A percentile compares a stretch with the other conserved stretches of the same genome.
Conservation (phyloP, 495 filamentous ascomycete species). For the Aspergillus cavernicola region DNA sequence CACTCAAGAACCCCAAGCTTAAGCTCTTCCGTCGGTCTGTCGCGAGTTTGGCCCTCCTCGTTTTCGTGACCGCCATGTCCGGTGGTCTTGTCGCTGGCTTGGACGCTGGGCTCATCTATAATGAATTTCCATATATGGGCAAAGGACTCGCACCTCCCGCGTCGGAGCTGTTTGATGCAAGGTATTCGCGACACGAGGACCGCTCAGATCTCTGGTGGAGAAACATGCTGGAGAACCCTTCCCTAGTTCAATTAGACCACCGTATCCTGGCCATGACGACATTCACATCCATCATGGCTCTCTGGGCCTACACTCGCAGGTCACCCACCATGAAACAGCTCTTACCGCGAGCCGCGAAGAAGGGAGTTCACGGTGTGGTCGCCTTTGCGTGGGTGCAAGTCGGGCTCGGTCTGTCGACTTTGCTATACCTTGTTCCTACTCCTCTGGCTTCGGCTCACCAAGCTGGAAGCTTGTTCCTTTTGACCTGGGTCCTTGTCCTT, state of each 20-base stretch:
- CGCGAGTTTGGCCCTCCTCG: conserved; percentile 65
- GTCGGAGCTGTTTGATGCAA: conserved; percentile 74
- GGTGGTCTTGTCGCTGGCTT: conserved; percentile 91
- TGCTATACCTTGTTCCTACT: conserved; percentile 88
- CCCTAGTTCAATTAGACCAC: conserved; percentile 90
- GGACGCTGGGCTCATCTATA: conserved; percentile 95
- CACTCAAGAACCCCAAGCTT: conserved; percentile 62
- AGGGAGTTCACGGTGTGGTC: conserved; percentile 74
- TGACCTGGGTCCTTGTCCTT: conserved; percentile 76
- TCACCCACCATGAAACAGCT: conserved; percentile 55
- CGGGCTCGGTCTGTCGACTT: conserved; percentile 77
- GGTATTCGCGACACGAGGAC: conserved; percentile 79
- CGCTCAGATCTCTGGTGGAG: conserved; percentile 85
- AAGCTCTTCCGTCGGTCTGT: conserved; percentile 70
- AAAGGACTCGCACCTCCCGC: conserved; percentile 72
- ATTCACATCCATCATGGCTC: conserved; percentile 70
- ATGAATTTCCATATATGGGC: conserved; percentile 97
- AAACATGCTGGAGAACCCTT: conserved; percentile 95
- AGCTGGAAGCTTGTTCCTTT: conserved; percentile 79
- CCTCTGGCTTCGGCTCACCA: conserved; percentile 89
- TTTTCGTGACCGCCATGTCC: conserved; percentile 88
- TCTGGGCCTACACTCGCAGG: conserved; percentile 73
- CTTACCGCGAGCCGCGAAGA: conserved; percentile 61
- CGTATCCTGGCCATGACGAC: conserved; percentile 87
- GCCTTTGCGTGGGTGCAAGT: conserved; percentile 82